phyloP scores from a whole-genome alignment of 106 monocot species.

The Dendrobium officinale region DNA sequence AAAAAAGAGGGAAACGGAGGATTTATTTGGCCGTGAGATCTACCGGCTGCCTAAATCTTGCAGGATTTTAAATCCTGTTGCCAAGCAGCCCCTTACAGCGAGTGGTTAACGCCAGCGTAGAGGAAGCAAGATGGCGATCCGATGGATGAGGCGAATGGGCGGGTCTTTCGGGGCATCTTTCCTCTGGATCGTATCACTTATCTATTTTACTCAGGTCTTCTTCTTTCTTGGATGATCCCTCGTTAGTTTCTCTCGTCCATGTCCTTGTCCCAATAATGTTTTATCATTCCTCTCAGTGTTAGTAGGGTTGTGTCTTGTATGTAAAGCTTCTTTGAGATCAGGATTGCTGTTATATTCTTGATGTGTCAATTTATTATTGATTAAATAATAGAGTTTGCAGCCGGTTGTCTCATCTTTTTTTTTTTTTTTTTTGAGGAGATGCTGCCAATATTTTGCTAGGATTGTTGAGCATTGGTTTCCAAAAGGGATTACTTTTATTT shows the following conservation, averaged over 20 bases:
- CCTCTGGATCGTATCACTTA: slow-evolving; percentile 57
- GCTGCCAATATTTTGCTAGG: too few species aligned
- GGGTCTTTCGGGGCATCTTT: slow-evolving; percentile 48
- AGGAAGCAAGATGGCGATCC: slow-evolving; percentile 15
- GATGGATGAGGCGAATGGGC: slow-evolving; percentile 43
- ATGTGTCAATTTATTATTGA: neutral
- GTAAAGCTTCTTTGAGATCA: neutral
- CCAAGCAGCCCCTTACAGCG: neutral
- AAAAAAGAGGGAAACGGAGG: too few species aligned
- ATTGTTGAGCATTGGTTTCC: neutral
- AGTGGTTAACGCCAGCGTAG: neutral
- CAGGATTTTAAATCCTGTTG: too few species aligned
- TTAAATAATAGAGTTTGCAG: too few species aligned
- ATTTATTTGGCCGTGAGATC: too few species aligned
- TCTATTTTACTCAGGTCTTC: slow-evolving; percentile 81
- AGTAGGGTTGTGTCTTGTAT: neutral
- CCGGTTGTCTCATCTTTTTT: neutral
- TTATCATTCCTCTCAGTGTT: neutral
- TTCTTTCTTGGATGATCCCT: neutral
- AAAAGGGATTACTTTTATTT: neutral
- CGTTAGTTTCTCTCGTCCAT: neutral
- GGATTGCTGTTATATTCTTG: neutral
- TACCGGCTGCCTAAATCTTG: too few species aligned
- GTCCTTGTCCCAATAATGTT: neutral
- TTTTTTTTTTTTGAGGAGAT: neutral